These are phyloP conservation scores for Tremella mesenterica DNA, from an alignment of 768 basidiomycete genomes.

Conservation along the genomic window DNA sequence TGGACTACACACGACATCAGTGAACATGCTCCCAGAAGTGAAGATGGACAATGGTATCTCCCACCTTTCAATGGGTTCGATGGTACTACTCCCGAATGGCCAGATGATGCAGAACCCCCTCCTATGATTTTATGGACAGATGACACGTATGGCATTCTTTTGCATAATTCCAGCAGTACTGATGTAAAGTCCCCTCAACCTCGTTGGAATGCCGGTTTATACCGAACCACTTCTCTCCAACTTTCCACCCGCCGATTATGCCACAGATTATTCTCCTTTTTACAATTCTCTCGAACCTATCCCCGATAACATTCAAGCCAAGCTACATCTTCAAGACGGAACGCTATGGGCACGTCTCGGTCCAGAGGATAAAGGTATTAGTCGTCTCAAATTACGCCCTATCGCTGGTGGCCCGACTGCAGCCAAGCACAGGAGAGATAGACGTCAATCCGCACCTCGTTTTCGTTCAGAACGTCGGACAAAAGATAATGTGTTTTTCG, in stretches of 20 bases:
- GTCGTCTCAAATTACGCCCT: slow-evolving; percentile 41
- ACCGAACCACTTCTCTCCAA: slow-evolving; percentile 62
- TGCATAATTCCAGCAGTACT: background rate
- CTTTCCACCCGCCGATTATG: slow-evolving; percentile 42
- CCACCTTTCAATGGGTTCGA: slow-evolving; percentile 74
- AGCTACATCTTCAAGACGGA: background rate
- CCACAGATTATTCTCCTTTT: slow-evolving; percentile 52
- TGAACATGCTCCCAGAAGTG: slow-evolving; percentile 4
- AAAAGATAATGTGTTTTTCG: background rate
- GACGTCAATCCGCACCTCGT: slow-evolving; percentile 45
- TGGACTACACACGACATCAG: slow-evolving; percentile 61
- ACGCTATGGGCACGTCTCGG: background rate
- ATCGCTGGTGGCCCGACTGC: slow-evolving; percentile 37
- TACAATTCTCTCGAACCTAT: slow-evolving; percentile 60
- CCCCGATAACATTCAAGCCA: slow-evolving; percentile 52
- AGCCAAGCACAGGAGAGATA: slow-evolving; percentile 44
- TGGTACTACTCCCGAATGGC: slow-evolving; percentile 76
- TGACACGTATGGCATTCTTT: slow-evolving; percentile 57
- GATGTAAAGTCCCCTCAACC: slow-evolving; percentile 64
- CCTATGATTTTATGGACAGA: slow-evolving; percentile 73
- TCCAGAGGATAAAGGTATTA: background rate
- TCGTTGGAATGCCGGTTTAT: slow-evolving; percentile 82
- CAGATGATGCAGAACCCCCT: slow-evolving; percentile 60
- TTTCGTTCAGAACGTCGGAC: slow-evolving; percentile 70
- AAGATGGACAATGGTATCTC: slow-evolving; percentile 19